These are phyloP conservation scores for Pilaira anomala DNA, from an alignment of 192 early-diverging fungal species.

Conservation along the genomic window DNA sequence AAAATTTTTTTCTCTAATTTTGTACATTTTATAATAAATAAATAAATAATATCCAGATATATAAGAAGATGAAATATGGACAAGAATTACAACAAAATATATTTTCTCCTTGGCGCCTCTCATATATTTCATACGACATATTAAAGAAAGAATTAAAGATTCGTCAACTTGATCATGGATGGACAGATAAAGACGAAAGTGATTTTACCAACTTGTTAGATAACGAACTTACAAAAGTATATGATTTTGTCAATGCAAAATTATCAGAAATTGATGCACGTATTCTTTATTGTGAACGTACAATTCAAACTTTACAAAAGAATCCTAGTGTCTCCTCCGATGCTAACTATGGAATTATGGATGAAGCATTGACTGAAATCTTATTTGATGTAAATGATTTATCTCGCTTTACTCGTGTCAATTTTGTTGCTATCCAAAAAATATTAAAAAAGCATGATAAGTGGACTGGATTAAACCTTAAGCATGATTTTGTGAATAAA, in stretches of 20 bases:
- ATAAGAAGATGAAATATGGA: conserved; percentile 79
- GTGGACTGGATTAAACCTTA: conserved; percentile 72
- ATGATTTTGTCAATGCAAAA: conserved; percentile 71
- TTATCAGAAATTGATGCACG: conserved; percentile 72
- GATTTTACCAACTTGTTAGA: conserved; percentile 79
- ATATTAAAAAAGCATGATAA: conserved; percentile 99
- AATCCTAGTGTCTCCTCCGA: conserved; percentile 51
- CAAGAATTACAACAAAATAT: conserved; percentile 68
- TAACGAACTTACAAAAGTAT: conserved; percentile 85
- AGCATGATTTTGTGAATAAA: conserved; percentile 69
- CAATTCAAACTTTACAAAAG: conserved; percentile 46
- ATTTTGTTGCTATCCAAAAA: conserved; percentile 82
- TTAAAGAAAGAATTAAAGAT: conserved; percentile 82
- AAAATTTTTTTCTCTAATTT: background rate
- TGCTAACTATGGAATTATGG: conserved; percentile 49
- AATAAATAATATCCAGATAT: background rate
- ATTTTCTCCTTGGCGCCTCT: conserved; percentile 77
- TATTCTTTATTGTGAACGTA: conserved; percentile 66
- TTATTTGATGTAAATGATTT: conserved; percentile 76
- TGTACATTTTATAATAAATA: conserved; percentile 5
- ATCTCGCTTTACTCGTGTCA: conserved; percentile 73
- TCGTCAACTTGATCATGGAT: conserved; percentile 56
- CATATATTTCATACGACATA: conserved; percentile 78
- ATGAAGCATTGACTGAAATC: conserved; percentile 64
- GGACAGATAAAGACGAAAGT: conserved; percentile 67